A percentile compares a stretch with the other conserved stretches of the same genome.
phyloP scores from a whole-genome alignment of 1,284 basidiomycete genomes.

The Pterulicium gracile region DNA sequence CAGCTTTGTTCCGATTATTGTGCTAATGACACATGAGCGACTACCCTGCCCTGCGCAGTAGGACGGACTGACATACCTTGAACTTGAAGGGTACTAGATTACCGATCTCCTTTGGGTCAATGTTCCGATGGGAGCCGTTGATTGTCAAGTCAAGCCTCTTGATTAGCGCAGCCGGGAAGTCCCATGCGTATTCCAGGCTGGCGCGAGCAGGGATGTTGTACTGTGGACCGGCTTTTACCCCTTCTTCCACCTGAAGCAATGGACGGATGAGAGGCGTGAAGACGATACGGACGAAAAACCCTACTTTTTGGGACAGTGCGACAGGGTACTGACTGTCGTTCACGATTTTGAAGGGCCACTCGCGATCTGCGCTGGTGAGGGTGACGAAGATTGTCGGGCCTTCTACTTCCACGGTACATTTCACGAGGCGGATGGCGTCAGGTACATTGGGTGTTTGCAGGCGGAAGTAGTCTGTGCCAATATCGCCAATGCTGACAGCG shows the following conservation, averaged over 20 bases:
- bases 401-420: conserved; percentile 78
- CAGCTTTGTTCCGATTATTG: conserved; percentile 41
- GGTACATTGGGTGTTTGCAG: conserved; percentile 32
- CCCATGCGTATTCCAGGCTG: conserved; percentile 82
- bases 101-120: conserved; percentile 97
- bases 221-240: conserved; percentile 21
- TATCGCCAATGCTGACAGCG: conserved; percentile 87
- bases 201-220: conserved; percentile 56
- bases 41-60: not conserved
- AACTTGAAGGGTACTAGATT: conserved; percentile 88
- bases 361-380: conserved; percentile 55
- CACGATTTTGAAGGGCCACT: conserved; percentile 88
- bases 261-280: too few species aligned
- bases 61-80: conserved; percentile 31
- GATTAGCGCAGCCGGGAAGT: conserved; percentile 77
- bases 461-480: conserved; percentile 79
- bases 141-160: conserved; percentile 73
- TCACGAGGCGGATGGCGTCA: conserved; percentile 50
- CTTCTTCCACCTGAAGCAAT: conserved; percentile 2
- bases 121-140: conserved; percentile 55
- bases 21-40: conserved; percentile 15
- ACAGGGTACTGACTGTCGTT: conserved; percentile 79
- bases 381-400: conserved; percentile 87
- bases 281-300: conserved; percentile 12
- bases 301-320: conserved; percentile 69